Base-by-base conservation (phyloP, 2,329 filamentous ascomycete genomes). In the Saccharata proteae region DNA sequence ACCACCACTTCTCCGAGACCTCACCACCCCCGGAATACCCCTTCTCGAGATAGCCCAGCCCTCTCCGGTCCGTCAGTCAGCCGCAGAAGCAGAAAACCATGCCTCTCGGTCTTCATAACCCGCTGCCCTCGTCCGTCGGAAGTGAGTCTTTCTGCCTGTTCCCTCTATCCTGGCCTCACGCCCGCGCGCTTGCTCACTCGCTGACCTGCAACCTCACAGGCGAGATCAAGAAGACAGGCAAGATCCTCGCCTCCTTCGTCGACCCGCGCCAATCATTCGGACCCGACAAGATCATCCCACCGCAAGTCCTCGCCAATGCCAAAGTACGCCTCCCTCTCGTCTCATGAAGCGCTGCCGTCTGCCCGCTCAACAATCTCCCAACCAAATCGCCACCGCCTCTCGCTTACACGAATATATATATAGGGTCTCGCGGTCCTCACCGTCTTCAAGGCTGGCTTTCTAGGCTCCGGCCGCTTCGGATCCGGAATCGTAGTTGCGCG, bases 161-260 rank as follows among this genome's bases (percentile, higher is more conserved):
- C 36, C 30, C 20, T 26, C 29, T 31, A 18, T 15, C 34, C 31
- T 22, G 37, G 32, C 36, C 31, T 18, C 16, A 27, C 16, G 36
- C 35, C 36, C 28, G 33, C 45, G 48, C 46, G 48, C 46, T 43
- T 48, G 42, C 33, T 12, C 18, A 19, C 14, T 33, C 20, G 50
- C 58, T 55, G 38, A 54, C 47, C 30, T 30, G 32, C 35, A 30
- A 43, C 44, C 11, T 7, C 25, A 17, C 58, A 94, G 88, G 84
- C 65, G 90, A 98, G 65, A 96, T 90, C 64, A 90, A 80, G 59
- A 98, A 98, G 62, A 90, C 85, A 54, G 81, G 81, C 52, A 93
- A 93, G 67, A 96, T 96, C 49, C 72, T 98, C 45, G 74, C 81
- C 26, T 93, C 86, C 9, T 98, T 98, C 55, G 73, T 96, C 54